A percentile compares a stretch with the other conserved stretches of the same genome.
Conservation (phyloP, 495 filamentous ascomycete species). For the Talaromyces adpressus region DNA sequence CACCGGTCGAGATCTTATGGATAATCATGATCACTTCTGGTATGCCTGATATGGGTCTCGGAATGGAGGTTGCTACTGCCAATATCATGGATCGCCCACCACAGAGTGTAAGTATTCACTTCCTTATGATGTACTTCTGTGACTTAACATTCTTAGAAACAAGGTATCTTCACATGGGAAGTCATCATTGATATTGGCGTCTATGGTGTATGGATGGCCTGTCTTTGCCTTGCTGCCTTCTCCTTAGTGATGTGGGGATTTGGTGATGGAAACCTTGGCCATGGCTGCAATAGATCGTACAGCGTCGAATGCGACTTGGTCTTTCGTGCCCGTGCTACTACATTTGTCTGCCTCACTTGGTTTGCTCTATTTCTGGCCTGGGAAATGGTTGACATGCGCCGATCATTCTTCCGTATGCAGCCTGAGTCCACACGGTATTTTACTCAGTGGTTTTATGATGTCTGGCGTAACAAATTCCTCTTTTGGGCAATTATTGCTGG, state of each 20-base stretch:
- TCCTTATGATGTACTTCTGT: background rate
- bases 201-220: conserved; percentile 65
- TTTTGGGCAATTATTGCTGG: conserved; percentile 63
- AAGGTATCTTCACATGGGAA: conserved; percentile 64
- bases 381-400: conserved; percentile 64
- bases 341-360: conserved; percentile 68
- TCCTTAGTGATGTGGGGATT: conserved; percentile 58
- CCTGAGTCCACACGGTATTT: conserved; percentile 43
- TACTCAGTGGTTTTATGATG: conserved; percentile 52
- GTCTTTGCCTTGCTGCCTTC: conserved; percentile 60
- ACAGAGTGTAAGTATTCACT: conserved; percentile 39
- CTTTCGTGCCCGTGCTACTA: conserved; percentile 65
- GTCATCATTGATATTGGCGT: conserved; percentile 61
- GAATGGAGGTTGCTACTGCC: conserved; percentile 59
- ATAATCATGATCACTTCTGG: conserved; percentile 72
- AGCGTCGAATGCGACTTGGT: conserved; percentile 52
- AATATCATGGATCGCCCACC: conserved; percentile 64
- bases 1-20: conserved; percentile 71
- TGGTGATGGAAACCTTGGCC: conserved; percentile 57
- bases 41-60: conserved; percentile 68
- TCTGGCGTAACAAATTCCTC: conserved; percentile 67
- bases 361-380: conserved; percentile 68
- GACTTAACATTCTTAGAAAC: conserved; percentile 31
- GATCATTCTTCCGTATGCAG: conserved; percentile 62
- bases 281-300: conserved; percentile 55